phyloP scores from a whole-genome alignment of 2,329 filamentous ascomycete species.

The Akanthomyces uredinophilus region DNA sequence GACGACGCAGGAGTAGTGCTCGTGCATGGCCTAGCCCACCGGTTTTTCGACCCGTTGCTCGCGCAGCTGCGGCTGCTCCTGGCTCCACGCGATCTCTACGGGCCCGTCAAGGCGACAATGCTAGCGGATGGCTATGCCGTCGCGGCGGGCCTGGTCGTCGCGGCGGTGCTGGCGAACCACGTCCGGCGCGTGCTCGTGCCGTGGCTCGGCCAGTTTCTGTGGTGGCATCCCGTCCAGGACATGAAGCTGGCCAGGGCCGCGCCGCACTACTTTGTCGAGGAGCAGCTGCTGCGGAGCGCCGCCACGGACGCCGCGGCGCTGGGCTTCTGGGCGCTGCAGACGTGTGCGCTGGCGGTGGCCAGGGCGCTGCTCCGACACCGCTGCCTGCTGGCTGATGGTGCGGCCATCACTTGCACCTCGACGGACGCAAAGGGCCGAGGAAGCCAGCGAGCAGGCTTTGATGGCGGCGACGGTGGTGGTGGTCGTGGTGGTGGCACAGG shows the following conservation, averaged over 20 bases:
- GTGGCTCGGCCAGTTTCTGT: slow-evolving; percentile 26
- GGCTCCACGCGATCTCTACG: slow-evolving; percentile 2
- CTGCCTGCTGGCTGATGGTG: background rate
- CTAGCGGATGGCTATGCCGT: slow-evolving; percentile 24
- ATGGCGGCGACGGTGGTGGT: background rate
- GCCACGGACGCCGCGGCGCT: slow-evolving; percentile 14
- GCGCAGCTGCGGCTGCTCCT: slow-evolving; percentile 2
- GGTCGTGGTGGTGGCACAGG: background rate
- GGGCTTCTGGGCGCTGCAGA: slow-evolving; percentile 12
- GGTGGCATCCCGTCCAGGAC: slow-evolving; percentile 27
- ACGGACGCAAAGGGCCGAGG: background rate
- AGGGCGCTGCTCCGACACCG: slow-evolving; percentile 3
- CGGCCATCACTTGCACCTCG: background rate
- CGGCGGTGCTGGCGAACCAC: slow-evolving; percentile 36
- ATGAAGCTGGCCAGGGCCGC: slow-evolving; percentile 32
- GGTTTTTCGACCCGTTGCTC: background rate
- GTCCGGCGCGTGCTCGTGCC: slow-evolving; percentile 30
- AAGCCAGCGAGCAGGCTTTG: background rate
- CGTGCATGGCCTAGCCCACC: background rate
- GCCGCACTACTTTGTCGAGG: slow-evolving; percentile 31
- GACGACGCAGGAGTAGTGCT: background rate
- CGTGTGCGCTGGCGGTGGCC: slow-evolving; percentile 5
- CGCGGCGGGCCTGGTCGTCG: slow-evolving; percentile 24
- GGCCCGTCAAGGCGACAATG: slow-evolving; percentile 15
- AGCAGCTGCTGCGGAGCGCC: slow-evolving; percentile 18